Conservation (phyloP, 352 stramenopile species). For the Globisporangium recalcitrans region DNA sequence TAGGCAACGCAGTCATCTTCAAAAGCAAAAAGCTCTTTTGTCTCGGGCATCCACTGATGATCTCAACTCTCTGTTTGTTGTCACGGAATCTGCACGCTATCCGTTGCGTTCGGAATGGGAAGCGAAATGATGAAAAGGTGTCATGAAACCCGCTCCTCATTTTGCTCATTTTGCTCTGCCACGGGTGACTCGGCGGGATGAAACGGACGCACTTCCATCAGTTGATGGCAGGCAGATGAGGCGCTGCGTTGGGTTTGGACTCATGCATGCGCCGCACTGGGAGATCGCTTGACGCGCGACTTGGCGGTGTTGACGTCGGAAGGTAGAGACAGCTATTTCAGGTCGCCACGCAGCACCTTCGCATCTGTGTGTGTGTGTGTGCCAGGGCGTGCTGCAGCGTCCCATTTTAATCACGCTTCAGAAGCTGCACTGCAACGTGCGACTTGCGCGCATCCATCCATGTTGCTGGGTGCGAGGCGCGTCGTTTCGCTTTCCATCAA, state of each 20-base stretch:
- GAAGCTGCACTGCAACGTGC: background rate
- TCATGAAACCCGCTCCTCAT: background rate
- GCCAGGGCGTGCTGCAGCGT: background rate
- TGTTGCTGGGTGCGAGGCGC: background rate
- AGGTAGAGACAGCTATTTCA: too few species aligned
- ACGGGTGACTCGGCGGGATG: background rate
- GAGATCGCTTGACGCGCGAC: too few species aligned
- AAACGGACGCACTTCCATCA: background rate
- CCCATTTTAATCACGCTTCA: slow-evolving; percentile 1
- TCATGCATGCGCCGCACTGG: background rate
- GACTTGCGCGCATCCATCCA: slow-evolving; percentile 1
- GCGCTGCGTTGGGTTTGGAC: background rate
- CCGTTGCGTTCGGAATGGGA: too few species aligned
- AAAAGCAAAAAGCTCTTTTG: too few species aligned
- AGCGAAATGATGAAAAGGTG: background rate
- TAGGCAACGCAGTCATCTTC: too few species aligned
- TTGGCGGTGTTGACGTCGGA: background rate
- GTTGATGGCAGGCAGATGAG: background rate
- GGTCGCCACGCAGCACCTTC: background rate
- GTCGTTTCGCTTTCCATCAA: background rate
- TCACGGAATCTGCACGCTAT: background rate
- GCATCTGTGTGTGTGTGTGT: background rate
- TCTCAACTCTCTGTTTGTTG: background rate
- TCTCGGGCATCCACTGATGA: too few species aligned
- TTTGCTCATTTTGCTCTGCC: too few species aligned